Evolutionary conservation across 2,329 filamentous ascomycete genomes (phyloP).

Genomic region (Diaporthe humulicola): DNA sequence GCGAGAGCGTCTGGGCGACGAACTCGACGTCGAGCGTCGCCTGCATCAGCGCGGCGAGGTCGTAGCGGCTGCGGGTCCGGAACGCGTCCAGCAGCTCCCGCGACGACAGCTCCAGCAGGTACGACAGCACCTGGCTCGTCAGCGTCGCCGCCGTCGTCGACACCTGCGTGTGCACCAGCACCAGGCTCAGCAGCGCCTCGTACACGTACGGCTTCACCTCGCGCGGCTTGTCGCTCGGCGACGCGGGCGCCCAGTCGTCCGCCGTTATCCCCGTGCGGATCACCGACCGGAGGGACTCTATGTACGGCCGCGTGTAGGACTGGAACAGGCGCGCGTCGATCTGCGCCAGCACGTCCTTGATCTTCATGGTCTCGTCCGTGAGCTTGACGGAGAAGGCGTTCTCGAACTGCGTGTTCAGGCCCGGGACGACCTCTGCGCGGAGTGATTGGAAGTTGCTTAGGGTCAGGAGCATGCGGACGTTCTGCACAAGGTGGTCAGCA

Average conservation of each 20-base stretch:
- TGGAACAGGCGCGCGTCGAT: slow-evolving; percentile 94
- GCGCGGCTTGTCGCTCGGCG: slow-evolving; percentile 68
- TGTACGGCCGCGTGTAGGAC: slow-evolving; percentile 86
- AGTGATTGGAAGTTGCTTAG: slow-evolving; percentile 91
- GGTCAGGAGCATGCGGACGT: slow-evolving; percentile 92
- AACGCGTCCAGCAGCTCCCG: slow-evolving; percentile 87
- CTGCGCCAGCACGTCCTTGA: slow-evolving; percentile 89
- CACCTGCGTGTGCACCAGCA: slow-evolving; percentile 92
- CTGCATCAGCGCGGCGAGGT: slow-evolving; percentile 89
- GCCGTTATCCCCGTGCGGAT: slow-evolving; percentile 80
- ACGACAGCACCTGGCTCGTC: slow-evolving; percentile 84
- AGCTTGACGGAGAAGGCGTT: slow-evolving; percentile 94
- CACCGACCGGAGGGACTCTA: slow-evolving; percentile 75
- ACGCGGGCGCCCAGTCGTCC: slow-evolving; percentile 76
- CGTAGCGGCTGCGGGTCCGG: slow-evolving; percentile 75
- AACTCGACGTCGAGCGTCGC: slow-evolving; percentile 98
- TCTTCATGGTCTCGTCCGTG: slow-evolving; percentile 92
- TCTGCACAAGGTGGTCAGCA: slow-evolving; percentile 63
- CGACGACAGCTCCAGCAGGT: slow-evolving; percentile 86
- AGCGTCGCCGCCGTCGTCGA: slow-evolving; percentile 83
- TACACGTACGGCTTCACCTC: slow-evolving; percentile 92
- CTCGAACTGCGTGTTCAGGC: slow-evolving; percentile 93
- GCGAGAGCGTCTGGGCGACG: slow-evolving; percentile 90
- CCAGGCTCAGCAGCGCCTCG: slow-evolving; percentile 84
- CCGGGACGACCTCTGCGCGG: slow-evolving; percentile 84